Percentiles rank a stretch among this genome's conserved stretches.
Evolutionary conservation across 1,284 basidiomycete species (phyloP).

Genomic region (Pseudozyma pruni): DNA sequence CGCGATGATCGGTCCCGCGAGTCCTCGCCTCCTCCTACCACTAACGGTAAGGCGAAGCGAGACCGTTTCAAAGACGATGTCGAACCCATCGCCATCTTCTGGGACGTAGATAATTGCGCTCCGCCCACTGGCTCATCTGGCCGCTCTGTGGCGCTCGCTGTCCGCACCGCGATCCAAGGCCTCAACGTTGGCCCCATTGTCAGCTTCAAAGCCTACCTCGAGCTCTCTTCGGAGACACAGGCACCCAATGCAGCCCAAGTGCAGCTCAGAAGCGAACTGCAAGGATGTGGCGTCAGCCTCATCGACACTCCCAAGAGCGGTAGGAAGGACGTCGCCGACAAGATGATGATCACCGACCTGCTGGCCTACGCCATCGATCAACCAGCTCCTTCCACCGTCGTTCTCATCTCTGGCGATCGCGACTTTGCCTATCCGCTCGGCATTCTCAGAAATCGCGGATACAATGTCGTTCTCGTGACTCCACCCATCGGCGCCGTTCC

Average conservation of each 20-base stretch:
- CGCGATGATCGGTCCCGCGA: constrained; percentile 8
- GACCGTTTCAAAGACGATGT: constrained; percentile 31
- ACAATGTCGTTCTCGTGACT: constrained; percentile 55
- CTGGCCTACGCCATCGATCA: constrained; percentile 61
- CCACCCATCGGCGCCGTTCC: constrained; percentile 59
- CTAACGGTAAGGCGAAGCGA: constrained; percentile 20
- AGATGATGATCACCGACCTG: constrained; percentile 64
- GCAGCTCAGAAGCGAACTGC: constrained; percentile 57
- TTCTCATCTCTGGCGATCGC: constrained; percentile 61
- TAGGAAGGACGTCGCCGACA: constrained; percentile 61
- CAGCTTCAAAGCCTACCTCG: constrained; percentile 63
- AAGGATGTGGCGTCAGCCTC: constrained; percentile 61
- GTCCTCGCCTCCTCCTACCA: constrained; percentile 11
- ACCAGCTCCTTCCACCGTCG: constrained; percentile 55
- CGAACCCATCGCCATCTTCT: constrained; percentile 57
- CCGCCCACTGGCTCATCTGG: constrained; percentile 60
- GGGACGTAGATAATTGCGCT: constrained; percentile 62
- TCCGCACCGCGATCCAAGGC: constrained; percentile 50
- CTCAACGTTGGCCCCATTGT: constrained; percentile 49
- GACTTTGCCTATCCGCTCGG: constrained; percentile 64
- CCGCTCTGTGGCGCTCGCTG: constrained; percentile 47
- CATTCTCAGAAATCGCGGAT: constrained; percentile 56
- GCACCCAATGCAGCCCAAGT: constrained; percentile 50
- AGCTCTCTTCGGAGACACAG: constrained; percentile 50
- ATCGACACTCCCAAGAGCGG: constrained; percentile 63